Conservation (phyloP, 1,139 yeast genomes). For the Geotrichum phurueaensis region DNA sequence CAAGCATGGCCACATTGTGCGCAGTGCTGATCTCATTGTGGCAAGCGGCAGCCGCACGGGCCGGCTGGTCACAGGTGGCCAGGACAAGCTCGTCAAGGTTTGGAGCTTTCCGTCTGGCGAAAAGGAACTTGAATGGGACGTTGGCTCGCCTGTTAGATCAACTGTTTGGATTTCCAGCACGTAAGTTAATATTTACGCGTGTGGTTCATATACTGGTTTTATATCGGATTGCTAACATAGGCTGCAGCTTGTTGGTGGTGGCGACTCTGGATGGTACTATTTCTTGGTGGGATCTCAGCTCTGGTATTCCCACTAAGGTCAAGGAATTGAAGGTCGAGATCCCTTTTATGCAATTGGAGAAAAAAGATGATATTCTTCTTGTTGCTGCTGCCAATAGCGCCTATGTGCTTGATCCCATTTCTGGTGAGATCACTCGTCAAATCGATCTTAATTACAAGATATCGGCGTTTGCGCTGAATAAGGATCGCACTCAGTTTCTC, state of each 20-base stretch:
- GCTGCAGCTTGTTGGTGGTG: slow-evolving; percentile 22
- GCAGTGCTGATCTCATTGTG: neutral
- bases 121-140: slow-evolving; percentile 23
- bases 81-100: slow-evolving; percentile 26
- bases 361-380: slow-evolving; percentile 16
- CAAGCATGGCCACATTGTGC: slow-evolving; percentile 34
- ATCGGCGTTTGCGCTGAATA: slow-evolving; percentile 30
- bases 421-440: slow-evolving; percentile 24
- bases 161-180: slow-evolving; percentile 22
- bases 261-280: slow-evolving; percentile 30
- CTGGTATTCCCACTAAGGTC: slow-evolving; percentile 17
- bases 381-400: slow-evolving; percentile 27
- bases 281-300: slow-evolving; percentile 33
- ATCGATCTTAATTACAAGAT: slow-evolving; percentile 30
- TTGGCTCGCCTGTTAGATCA: slow-evolving; percentile 17
- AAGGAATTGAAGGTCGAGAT: slow-evolving; percentile 24
- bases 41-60: neutral
- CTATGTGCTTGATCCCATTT: slow-evolving; percentile 24
- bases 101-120: slow-evolving; percentile 22
- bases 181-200: neutral
- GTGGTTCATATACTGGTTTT: neutral
- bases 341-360: slow-evolving; percentile 31
- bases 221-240: neutral
- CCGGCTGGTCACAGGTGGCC: slow-evolving; percentile 27
- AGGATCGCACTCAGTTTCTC: slow-evolving; percentile 26